These are phyloP conservation scores for Solanum virginianum DNA, from an alignment of 257 asterid species.

Conservation along the genomic window DNA sequence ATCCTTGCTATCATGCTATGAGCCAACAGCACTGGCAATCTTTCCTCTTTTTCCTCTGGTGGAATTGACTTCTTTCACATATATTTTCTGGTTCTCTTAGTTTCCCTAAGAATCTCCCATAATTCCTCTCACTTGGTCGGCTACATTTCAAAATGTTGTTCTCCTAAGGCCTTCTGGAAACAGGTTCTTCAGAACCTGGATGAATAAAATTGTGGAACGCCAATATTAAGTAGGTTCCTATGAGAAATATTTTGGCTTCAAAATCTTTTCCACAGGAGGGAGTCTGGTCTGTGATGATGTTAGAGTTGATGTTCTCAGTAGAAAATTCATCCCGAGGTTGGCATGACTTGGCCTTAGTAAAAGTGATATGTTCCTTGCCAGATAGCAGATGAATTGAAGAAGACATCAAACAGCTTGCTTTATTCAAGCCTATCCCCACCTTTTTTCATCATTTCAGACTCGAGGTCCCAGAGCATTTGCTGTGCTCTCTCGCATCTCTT, in stretches of 20 bases:
- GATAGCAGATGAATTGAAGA: constrained; percentile 71
- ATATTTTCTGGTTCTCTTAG: constrained; percentile 17
- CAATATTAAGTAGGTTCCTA: constrained; percentile 43
- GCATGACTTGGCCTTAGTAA: neutral
- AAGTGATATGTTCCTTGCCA: constrained; percentile 44
- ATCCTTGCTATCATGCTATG: neutral
- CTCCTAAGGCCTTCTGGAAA: constrained; percentile 36
- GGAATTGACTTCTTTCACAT: constrained; percentile 23
- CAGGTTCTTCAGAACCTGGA: constrained; percentile 13
- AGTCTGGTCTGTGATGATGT: neutral
- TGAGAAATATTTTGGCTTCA: constrained; percentile 1
- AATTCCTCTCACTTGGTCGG: neutral
- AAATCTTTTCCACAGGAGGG: constrained; percentile 10
- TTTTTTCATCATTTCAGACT: constrained; percentile 17
- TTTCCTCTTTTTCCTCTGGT: constrained; percentile 11
- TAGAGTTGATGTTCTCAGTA: constrained; percentile 48
- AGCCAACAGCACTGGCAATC: neutral
- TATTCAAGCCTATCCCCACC: constrained; percentile 48
- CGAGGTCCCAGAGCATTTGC: constrained; percentile 44
- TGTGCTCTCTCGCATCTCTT: constrained; percentile 75
- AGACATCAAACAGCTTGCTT: constrained; percentile 52
- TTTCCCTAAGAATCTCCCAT: neutral
- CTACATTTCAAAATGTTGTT: constrained; percentile 43
- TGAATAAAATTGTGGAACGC: constrained; percentile 48
- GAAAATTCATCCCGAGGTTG: constrained; percentile 22